phyloP scores from a whole-genome alignment of 352 stramenopile species.

The Pythium plurisporium region DNA sequence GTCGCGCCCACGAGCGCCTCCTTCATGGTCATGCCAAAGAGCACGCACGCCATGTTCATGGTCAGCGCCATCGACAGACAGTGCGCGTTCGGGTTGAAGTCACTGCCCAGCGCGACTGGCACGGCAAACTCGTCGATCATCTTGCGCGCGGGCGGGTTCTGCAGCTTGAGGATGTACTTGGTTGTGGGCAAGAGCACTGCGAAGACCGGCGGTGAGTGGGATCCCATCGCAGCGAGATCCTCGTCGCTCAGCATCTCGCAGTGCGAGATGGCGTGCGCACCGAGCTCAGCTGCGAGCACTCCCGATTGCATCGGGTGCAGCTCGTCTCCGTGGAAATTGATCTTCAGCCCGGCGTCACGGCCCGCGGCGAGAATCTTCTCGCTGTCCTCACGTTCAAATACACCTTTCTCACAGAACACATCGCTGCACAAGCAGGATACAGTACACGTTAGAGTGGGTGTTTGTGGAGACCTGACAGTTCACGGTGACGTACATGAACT shows the following conservation, averaged over 20 bases:
- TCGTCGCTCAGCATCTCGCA: conserved; percentile 70
- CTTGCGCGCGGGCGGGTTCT: conserved; percentile 59
- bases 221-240: conserved; percentile 64
- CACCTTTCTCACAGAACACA: conserved; percentile 83
- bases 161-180: conserved; percentile 80
- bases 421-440: conserved; percentile 25
- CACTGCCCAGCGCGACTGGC: conserved; percentile 68
- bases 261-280: conserved; percentile 65
- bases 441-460: not conserved
- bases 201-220: conserved; percentile 54
- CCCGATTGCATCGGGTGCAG: conserved; percentile 70
- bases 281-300: conserved; percentile 49
- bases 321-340: conserved; percentile 86
- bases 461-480: not conserved
- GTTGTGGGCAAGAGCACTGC: conserved; percentile 78
- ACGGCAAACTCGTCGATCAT: conserved; percentile 61
- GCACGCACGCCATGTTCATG: conserved; percentile 86
- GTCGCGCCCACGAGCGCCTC: conserved; percentile 77
- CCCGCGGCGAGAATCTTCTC: conserved; percentile 67
- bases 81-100: conserved; percentile 86
- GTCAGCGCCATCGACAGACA: conserved; percentile 84
- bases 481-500: conserved; percentile 73
- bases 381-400: conserved; percentile 79
- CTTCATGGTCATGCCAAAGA: conserved; percentile 84
- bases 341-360: conserved; percentile 54